These are phyloP conservation scores for Aspergillus latus DNA, from an alignment of 2,329 filamentous ascomycete genomes.

Conservation along the genomic window DNA sequence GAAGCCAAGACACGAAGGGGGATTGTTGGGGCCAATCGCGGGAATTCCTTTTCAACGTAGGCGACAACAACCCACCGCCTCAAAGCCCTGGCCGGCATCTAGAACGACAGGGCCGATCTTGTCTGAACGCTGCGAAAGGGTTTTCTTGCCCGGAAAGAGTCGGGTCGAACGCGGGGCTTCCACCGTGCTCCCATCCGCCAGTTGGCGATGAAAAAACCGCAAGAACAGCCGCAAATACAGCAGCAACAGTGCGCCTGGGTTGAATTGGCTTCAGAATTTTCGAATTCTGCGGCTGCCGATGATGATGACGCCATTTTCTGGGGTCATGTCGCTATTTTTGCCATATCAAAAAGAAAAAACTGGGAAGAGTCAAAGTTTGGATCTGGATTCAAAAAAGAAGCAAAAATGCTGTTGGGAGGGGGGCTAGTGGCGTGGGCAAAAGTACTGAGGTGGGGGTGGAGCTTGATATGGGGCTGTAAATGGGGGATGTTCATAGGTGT, in stretches of 20 bases:
- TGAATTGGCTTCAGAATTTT: not conserved
- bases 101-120: no score
- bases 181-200: no score
- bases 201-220: not conserved
- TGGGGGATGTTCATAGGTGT: not conserved
- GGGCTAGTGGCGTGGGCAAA: not conserved
- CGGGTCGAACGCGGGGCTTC: no score
- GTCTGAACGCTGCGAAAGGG: no score
- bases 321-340: not conserved
- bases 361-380: not conserved
- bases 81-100: no score
- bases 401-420: not conserved
- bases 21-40: not conserved
- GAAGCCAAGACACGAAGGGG: not conserved
- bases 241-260: not conserved
- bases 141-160: not conserved
- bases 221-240: not conserved
- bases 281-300: not conserved
- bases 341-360: no score
- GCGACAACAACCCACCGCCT: not conserved
- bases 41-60: not conserved
- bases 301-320: not conserved
- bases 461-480: not conserved
- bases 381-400: not conserved
- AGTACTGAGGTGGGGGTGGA: slow-evolving; percentile 5